Percentiles rank a stretch among this genome's conserved stretches.
Evolutionary conservation across 768 basidiomycete species (phyloP).

Genomic region (Chalciporus chontae): DNA sequence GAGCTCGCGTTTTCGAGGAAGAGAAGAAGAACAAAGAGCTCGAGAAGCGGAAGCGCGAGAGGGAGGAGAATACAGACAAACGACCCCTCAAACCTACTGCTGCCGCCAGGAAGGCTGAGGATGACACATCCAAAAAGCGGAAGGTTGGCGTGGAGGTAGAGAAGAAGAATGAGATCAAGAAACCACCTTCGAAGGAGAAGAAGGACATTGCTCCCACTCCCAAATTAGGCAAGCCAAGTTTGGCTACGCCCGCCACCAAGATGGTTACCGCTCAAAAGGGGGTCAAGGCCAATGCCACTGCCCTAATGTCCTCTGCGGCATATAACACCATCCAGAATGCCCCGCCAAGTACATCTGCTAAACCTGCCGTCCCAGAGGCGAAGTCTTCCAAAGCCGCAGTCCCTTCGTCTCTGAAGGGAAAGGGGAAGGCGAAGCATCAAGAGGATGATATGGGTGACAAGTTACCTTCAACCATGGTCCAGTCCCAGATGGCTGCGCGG

Average conservation of each 20-base stretch:
- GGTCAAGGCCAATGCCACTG: conserved; percentile 30
- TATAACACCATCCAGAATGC: conserved; percentile 39
- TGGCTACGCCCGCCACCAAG: conserved; percentile 25
- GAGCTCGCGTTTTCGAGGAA: conserved; percentile 54
- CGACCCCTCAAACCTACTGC: conserved; percentile 47
- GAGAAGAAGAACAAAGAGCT: conserved; percentile 69
- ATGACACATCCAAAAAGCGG: conserved; percentile 70
- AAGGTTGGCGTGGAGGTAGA: conserved; percentile 52
- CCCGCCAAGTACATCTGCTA: conserved; percentile 23
- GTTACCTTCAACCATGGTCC: conserved; percentile 61
- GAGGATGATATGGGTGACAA: conserved; percentile 47
- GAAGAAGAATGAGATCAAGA: conserved; percentile 59
- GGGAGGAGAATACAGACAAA: conserved; percentile 74
- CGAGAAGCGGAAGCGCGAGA: conserved; percentile 78
- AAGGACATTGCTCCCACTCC: conserved; percentile 28
- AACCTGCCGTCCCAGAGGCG: conserved; percentile 29
- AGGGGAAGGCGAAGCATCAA: conserved; percentile 43
- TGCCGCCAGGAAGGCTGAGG: conserved; percentile 66
- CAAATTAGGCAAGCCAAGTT: conserved; percentile 30
- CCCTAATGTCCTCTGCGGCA: conserved; percentile 36
- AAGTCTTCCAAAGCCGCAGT: conserved; percentile 37
- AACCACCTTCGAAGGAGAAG: conserved; percentile 56
- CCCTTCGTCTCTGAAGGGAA: conserved; percentile 38
- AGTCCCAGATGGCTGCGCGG: conserved; percentile 69
- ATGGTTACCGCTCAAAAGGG: conserved; percentile 32